Evolutionary conservation across 495 filamentous ascomycete genomes (phyloP), one percentile per base, ranked within the genome.

Genomic region (Penicillium cataractarum): DNA sequence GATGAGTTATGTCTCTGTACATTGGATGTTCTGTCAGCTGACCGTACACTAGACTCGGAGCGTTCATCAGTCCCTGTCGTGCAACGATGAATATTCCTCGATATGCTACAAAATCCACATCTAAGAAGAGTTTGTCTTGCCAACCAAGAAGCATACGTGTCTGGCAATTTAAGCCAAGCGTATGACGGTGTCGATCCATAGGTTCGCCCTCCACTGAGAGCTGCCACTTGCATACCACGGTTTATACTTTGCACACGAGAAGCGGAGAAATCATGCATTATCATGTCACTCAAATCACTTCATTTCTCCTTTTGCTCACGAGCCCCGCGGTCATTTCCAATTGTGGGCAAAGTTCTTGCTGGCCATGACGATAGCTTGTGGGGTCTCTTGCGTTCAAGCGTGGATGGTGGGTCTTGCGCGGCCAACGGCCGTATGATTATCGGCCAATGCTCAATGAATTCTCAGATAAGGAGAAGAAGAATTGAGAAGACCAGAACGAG

Each of bases 371-470:
- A 22, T 22, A 8, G 50, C 31, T 26, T 26, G 56, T 50, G 56
- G 42, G 27, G 49, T 44, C 6, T 22, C 15, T 54, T 60, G 35
- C 33, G 58, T 39, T 46, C 48, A 29, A 10, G 32, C 21, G 27
- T 17, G 26, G 7, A 40, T 13, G 2, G 55, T 63, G 54, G 54
- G 46, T 53, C 53, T 19, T 15, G 19, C 19, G 26, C 19, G n/a
- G 29, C 42, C 21, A 26, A 58, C 19, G 57, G 55, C 58, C 61
- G 55, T 63, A 58, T 53, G 61, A 58, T 63, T 21, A 53, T 58
- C 46, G 37, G 55, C 33, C 19, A n/a, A 58, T 46, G 15, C 21
- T 46, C 55, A 33, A 19, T 24, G 6, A 33, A 9, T 35, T 37
- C 12, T 3, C 26, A 42, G 1, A 40, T 6, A 31, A 21, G 40